A percentile compares a stretch with the other conserved stretches of the same genome.
Evolutionary conservation across 192 early-diverging fungal species (phyloP).

Genomic region (Glomus cerebriforme): DNA sequence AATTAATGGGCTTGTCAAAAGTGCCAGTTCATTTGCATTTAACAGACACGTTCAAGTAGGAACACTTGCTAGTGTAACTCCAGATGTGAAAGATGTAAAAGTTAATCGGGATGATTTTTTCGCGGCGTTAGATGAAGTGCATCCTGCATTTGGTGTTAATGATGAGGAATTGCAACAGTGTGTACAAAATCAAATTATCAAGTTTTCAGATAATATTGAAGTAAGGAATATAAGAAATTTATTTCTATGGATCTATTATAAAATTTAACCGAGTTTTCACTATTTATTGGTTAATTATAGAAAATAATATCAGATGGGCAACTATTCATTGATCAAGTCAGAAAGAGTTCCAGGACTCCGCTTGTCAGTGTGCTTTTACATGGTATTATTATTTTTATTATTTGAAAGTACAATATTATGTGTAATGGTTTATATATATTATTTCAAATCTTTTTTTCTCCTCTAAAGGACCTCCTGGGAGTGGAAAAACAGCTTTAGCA

Average conservation of each 20-base stretch:
- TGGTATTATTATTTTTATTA: constrained; percentile 41
- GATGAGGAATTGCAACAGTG: constrained; percentile 89
- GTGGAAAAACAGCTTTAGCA: constrained; percentile 95
- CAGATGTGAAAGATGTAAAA: constrained; percentile 89
- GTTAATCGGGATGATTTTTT: constrained; percentile 86
- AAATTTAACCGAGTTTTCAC: too few species aligned
- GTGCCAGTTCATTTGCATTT: constrained; percentile 93
- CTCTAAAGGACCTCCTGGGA: constrained; percentile 62
- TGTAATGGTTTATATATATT: too few species aligned
- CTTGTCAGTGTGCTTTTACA: constrained; percentile 90
- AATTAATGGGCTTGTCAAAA: constrained; percentile 90
- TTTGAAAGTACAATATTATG: not conserved
- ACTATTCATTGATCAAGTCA: constrained; percentile 73
- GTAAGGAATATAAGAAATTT: constrained; percentile 22
- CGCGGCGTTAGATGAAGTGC: constrained; percentile 87
- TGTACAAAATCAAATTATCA: constrained; percentile 83
- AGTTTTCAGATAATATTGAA: constrained; percentile 57
- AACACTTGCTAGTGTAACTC: constrained; percentile 74
- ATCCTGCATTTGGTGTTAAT: constrained; percentile 91
- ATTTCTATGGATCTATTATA: not conserved
- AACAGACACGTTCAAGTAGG: constrained; percentile 95
- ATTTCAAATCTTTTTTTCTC: not conserved
- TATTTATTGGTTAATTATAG: constrained; percentile 45
- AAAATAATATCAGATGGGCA: constrained; percentile 59
- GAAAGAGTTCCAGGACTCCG: constrained; percentile 79